Base-by-base conservation (phyloP, 441 rosid species). In the Pelargonium citronellum region DNA sequence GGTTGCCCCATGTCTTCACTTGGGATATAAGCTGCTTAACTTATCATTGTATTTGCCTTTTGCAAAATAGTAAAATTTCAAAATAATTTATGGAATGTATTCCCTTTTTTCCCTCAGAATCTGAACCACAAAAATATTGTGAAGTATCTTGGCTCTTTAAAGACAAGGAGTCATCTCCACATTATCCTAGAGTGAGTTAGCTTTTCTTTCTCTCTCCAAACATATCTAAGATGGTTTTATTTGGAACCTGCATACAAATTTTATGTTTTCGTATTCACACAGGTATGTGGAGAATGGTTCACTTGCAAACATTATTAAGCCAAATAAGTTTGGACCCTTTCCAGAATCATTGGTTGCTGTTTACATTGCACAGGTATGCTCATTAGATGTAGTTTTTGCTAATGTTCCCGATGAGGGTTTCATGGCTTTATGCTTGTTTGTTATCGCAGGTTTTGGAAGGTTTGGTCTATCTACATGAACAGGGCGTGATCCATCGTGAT, bases 211-310 rank as follows among this genome's bases (percentile, higher is more conserved):
- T 5, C 63, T 57, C 61, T 60, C 13, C 24, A 4, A 20, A 37
- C 41, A 37, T 5, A 37, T 37, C 8, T 37, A 37, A 37, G 41
- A 37, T 37, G 41, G 65, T 67, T 53, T 61, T 67, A 20, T 39
- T 0, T 20, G 1, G 70, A 63, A 63, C 81, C 6, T 63, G 57
- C 58, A 64, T 67, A 71, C 69, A 65, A 68, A 9, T 24, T 64
- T 67, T 75, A 44, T 39, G 51, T 27, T 16, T 47, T 69, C 61
- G 34, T 65, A 61, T 69, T 79, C 72, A 68, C 79, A 46, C 78
- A 95, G 99, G 87, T 92, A 92, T 53, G 99, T 91, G 77, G 99
- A 95, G 87, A 95, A 95, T 83, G 99, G 99, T 61, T 95, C 99
- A 12, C 96, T 95, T 75, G 99, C 99, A 53, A 95, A 92, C 80